Percentiles rank a stretch among this genome's conserved stretches.
Conservation (phyloP, 1,284 basidiomycete genomes). For the Hemileia vastatrix region DNA sequence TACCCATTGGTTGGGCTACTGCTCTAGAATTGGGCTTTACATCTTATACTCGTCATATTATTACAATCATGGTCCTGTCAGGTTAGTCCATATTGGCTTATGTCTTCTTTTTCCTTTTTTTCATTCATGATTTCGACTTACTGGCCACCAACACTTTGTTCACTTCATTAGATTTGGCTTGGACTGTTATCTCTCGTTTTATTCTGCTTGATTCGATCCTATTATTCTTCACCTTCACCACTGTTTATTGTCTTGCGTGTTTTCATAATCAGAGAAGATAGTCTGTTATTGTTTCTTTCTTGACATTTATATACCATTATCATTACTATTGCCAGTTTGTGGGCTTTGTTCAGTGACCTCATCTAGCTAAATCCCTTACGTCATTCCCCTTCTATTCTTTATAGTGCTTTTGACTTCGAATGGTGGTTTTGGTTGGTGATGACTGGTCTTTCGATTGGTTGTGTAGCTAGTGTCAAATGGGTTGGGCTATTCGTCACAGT, state of each 20-base stretch:
- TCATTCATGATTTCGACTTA: constrained; percentile 3
- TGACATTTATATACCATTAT: neutral
- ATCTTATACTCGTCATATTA: constrained; percentile 75
- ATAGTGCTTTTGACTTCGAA: constrained; percentile 75
- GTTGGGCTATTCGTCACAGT: constrained; percentile 91
- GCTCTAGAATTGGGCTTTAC: constrained; percentile 91
- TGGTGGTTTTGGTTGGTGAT: constrained; percentile 94
- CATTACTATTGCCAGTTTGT: neutral
- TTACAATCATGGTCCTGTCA: constrained; percentile 83
- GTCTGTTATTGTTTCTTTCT: neutral
- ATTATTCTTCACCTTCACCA: constrained; percentile 94
- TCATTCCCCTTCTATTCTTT: constrained; percentile 15
- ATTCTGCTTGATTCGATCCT: constrained; percentile 97
- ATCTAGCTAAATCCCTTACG: neutral
- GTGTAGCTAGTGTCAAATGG: constrained; percentile 94
- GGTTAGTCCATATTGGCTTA: constrained; percentile 53
- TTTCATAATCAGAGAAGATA: constrained; percentile 79
- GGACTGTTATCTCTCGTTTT: constrained; percentile 92
- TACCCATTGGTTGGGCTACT: constrained; percentile 92
- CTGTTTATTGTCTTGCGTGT: constrained; percentile 86
- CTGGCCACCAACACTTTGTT: neutral
- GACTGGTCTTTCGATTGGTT: constrained; percentile 86
- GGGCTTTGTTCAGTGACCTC: neutral
- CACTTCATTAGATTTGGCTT: constrained; percentile 67
- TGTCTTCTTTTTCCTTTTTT: neutral